phyloP scores from a whole-genome alignment of 78 protist species.

The Diacronema lutheri region DNA sequence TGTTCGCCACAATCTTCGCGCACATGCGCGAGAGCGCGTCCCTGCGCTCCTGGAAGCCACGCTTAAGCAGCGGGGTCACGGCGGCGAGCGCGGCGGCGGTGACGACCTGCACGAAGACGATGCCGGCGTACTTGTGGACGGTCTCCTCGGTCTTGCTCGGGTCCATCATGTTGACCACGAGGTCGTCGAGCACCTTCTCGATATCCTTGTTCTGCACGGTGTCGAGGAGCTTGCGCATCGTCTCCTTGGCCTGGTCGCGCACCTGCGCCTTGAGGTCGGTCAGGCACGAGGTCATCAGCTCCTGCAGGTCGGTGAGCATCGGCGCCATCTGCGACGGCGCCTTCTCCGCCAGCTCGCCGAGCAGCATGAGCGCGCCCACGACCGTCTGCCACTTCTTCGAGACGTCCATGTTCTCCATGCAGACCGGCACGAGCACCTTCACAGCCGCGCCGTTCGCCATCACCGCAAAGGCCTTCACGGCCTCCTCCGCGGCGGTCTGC shows the following conservation, averaged over 20 bases:
- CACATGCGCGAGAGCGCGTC: slow-evolving; percentile 42
- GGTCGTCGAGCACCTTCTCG: background rate
- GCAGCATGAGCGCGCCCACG: background rate
- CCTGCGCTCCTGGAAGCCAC: slow-evolving; percentile 47
- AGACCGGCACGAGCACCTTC: background rate
- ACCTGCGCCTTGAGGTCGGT: slow-evolving; percentile 38
- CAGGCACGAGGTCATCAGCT: slow-evolving; percentile 24
- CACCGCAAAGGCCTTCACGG: background rate
- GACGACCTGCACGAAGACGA: slow-evolving; percentile 58
- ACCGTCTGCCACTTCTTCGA: background rate
- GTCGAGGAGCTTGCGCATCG: background rate
- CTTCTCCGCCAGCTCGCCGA: background rate
- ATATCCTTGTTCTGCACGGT: background rate
- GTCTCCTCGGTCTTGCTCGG: slow-evolving; percentile 51
- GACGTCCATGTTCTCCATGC: background rate
- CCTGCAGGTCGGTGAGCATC: background rate
- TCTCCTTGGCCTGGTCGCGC: slow-evolving; percentile 29
- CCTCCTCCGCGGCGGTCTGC: background rate
- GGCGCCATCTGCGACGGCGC: background rate
- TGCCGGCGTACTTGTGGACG: slow-evolving; percentile 54
- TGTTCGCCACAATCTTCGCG: slow-evolving; percentile 58
- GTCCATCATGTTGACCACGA: slow-evolving; percentile 42
- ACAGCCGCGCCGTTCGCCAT: background rate
- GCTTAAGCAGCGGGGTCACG: slow-evolving; percentile 52
- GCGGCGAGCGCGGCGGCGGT: slow-evolving; percentile 44